Base-by-base conservation (phyloP, 495 filamentous ascomycete species). In the Penicillium arizonense region DNA sequence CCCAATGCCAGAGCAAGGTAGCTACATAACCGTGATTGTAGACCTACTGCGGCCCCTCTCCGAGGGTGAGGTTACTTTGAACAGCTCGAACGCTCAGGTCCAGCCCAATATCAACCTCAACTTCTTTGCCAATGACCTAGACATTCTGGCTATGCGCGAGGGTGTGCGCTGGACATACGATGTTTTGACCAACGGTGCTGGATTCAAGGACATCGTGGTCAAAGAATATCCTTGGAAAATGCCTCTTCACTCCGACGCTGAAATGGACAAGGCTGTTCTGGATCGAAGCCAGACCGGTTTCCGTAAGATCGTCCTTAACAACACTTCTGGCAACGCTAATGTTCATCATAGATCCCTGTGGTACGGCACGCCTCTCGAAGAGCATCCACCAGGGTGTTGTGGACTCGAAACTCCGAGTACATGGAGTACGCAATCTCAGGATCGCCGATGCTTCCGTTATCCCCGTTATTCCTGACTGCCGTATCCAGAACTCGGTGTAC, bases 91-190 rank as follows among this genome's bases (percentile, higher is more conserved):
- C 58, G 72, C 82, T 5, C 64, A 78, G 3, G 69, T 65, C 37
- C 78, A 80, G 60, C 72, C 83, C 1, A 75, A 80, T 58, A 77
- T 85, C 69, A 84, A 84, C 58, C 67, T 84, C 44, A 83, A 84
- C 59, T 84, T 80, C 71, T 83, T 84, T 58, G 66, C 58, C 30
- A 66, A 81, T 34, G 75, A 80, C 28, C 47, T 84, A 13, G 81
- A 85, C 50, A 68, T 82, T 36, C 54, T 82, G 8, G 81, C 77
- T 5, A 68, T 85, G 72, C 73, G 77, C 42, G 80, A 84, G 62
- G 82, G 82, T 28, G 64, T 82, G 9, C 69, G 80, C 9, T 83
- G 67, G 53, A 72, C 75, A 3, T 77, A 84, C 56, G 80, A 84
- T 51, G 65, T 86, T 14, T 48, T 84, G 26, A 79, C 65, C 44